phyloP scores from a whole-genome alignment of 2,329 filamentous ascomycete species.

The Raffaelea deltoideospora region DNA sequence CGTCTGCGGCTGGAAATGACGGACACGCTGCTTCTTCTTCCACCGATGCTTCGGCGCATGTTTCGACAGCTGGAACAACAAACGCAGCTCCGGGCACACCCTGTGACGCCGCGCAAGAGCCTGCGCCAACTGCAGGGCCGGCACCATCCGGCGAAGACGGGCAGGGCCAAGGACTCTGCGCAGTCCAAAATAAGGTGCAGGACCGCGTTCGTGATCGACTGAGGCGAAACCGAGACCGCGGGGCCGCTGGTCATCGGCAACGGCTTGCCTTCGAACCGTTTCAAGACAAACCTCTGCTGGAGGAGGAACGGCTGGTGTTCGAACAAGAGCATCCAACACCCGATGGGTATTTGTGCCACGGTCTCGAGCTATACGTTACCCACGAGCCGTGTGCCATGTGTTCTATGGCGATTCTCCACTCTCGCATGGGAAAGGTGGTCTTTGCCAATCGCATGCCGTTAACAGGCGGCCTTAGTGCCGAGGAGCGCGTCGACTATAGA shows the following conservation, averaged over 20 bases:
- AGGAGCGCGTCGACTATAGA: slow-evolving; percentile 36
- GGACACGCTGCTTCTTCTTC: too few relatives aligned
- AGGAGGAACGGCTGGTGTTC: slow-evolving; percentile 48
- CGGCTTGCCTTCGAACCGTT: slow-evolving; percentile 46
- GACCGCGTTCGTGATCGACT: slow-evolving; percentile 10
- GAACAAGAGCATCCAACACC: slow-evolving; percentile 47
- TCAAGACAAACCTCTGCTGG: slow-evolving; percentile 52
- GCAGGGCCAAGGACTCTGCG: not conserved
- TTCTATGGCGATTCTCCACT: slow-evolving; percentile 91
- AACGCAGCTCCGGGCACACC: too few relatives aligned
- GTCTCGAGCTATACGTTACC: slow-evolving; percentile 83
- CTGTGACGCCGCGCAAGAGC: too few relatives aligned
- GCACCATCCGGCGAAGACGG: not conserved
- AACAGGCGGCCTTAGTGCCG: slow-evolving; percentile 72
- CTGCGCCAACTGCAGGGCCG: not conserved
- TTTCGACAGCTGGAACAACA: not conserved
- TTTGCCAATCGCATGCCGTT: slow-evolving; percentile 66
- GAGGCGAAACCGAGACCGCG: slow-evolving; percentile 9
- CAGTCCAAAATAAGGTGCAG: slow-evolving; percentile 9
- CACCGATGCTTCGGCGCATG: not conserved
- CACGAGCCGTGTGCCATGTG: slow-evolving; percentile 96
- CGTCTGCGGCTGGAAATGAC: not conserved
- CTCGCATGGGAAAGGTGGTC: slow-evolving; percentile 73
- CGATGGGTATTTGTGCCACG: slow-evolving; percentile 86
- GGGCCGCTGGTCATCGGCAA: slow-evolving; percentile 13